phyloP scores from a whole-genome alignment of 805 yeast species.

The Peterozyma xylosa region DNA sequence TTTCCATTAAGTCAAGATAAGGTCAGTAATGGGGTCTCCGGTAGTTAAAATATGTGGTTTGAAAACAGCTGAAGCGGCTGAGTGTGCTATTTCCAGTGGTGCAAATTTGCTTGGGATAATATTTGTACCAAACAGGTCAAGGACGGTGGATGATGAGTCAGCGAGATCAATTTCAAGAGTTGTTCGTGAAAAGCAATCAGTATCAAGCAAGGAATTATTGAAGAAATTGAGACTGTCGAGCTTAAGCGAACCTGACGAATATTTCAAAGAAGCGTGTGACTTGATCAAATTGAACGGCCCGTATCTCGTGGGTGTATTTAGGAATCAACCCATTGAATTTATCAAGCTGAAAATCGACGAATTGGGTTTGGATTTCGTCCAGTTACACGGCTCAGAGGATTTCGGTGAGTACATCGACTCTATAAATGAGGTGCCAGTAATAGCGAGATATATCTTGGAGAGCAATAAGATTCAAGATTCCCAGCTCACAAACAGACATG shows the following conservation, averaged over 20 bases:
- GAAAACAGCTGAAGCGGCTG: constrained; percentile 59
- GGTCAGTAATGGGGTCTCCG: no score
- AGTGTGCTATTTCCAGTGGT: constrained; percentile 58
- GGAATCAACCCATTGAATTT: constrained; percentile 68
- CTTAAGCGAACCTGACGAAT: constrained; percentile 9
- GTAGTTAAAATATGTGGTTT: constrained; percentile 87
- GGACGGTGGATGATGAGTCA: constrained; percentile 48
- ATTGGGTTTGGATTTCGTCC: constrained; percentile 67
- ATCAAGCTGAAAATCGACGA: constrained; percentile 37
- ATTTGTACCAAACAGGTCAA: constrained; percentile 71
- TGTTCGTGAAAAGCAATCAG: constrained; percentile 19
- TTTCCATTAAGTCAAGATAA: no score
- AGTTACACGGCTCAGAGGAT: constrained; percentile 77
- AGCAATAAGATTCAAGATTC: constrained; percentile 28
- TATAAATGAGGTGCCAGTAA: constrained; percentile 44
- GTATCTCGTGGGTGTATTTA: constrained; percentile 80
- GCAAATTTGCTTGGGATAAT: constrained; percentile 82
- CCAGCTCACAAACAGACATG: constrained; percentile 28
- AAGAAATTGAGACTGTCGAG: constrained; percentile 12
- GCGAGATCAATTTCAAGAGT: constrained; percentile 40
- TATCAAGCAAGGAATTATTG: constrained; percentile 19
- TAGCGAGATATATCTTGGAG: constrained; percentile 63
- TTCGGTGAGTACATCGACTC: constrained; percentile 33
- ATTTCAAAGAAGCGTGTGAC: constrained; percentile 22
- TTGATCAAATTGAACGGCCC: constrained; percentile 41